A percentile compares a stretch with the other conserved stretches of the same genome.
These are phyloP conservation scores for Actinomucor elegans DNA, from an alignment of 371 early-diverging fungal genomes.

Conservation along the genomic window DNA sequence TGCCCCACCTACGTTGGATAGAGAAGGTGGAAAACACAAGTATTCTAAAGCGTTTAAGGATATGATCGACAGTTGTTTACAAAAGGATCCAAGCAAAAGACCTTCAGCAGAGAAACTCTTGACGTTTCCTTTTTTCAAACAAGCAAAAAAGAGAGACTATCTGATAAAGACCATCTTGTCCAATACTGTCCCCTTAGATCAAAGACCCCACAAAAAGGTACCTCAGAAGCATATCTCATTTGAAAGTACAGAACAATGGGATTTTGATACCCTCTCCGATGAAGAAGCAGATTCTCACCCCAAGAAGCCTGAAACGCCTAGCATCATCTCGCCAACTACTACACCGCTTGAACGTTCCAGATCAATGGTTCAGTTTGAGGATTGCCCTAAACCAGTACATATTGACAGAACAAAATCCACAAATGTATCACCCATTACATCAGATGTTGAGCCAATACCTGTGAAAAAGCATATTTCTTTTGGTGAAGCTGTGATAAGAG, in stretches of 20 bases:
- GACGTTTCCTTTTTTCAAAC: slow-evolving; percentile 79
- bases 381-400: slow-evolving; percentile 12
- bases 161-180: slow-evolving; percentile 59
- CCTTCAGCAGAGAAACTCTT: slow-evolving; percentile 80
- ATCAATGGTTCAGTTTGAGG: slow-evolving; percentile 19
- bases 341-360: slow-evolving; percentile 3
- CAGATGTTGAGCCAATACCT: background rate
- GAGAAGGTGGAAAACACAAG: slow-evolving; percentile 72
- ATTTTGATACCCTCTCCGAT: slow-evolving; percentile 37
- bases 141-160: slow-evolving; percentile 73
- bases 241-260: slow-evolving; percentile 45
- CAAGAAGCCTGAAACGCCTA: background rate
- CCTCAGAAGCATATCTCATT: slow-evolving; percentile 37
- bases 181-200: slow-evolving; percentile 68
- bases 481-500: slow-evolving; percentile 35
- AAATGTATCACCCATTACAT: background rate
- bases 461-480: slow-evolving; percentile 49
- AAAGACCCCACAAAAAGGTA: slow-evolving; percentile 54
- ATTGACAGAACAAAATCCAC: slow-evolving; percentile 1
- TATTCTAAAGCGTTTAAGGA: slow-evolving; percentile 80
- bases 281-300: background rate
- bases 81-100: slow-evolving; percentile 80
- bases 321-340: background rate
- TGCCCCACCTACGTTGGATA: slow-evolving; percentile 84
- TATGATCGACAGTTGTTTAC: slow-evolving; percentile 82